Percentiles rank a stretch among this genome's conserved stretches.
Conservation (phyloP, 1,284 basidiomycete genomes). For the Rhodotorula glutinis region DNA sequence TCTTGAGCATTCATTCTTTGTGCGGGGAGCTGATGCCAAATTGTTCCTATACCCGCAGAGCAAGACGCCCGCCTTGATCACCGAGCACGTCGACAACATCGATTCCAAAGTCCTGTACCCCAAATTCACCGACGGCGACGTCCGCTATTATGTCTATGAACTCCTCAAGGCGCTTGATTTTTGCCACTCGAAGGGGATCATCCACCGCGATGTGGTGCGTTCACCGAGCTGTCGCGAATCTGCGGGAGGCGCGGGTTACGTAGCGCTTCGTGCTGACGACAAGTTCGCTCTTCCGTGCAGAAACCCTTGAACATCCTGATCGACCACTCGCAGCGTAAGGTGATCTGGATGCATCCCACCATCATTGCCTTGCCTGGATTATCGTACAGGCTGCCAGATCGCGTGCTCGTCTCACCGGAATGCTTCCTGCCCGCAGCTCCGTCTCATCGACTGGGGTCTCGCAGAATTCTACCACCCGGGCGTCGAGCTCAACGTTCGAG, state of each 20-base stretch:
- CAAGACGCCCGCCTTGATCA: conserved; percentile 94
- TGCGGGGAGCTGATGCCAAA: conserved; percentile 50
- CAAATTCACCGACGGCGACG: conserved; percentile 92
- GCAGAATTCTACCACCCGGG: conserved; percentile 98
- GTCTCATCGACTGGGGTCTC: conserved; percentile 97
- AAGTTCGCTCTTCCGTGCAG: neutral
- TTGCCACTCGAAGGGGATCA: conserved; percentile 97
- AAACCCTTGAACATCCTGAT: conserved; percentile 99
- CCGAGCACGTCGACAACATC: conserved; percentile 81
- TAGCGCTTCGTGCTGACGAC: too few relatives aligned
- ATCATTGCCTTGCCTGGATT: too few relatives aligned
- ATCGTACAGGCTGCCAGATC: too few relatives aligned
- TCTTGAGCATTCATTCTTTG: too few relatives aligned
- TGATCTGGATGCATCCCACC: conserved; percentile 46
- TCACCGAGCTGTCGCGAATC: too few relatives aligned
- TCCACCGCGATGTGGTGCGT: conserved; percentile 78
- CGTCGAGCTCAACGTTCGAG: conserved; percentile 90
- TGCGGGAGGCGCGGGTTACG: too few relatives aligned
- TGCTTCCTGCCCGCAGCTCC: conserved; percentile 57
- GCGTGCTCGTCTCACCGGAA: neutral
- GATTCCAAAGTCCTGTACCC: conserved; percentile 93
- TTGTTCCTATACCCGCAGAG: conserved; percentile 53
- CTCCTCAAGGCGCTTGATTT: conserved; percentile 96
- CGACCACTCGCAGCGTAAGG: conserved; percentile 93
- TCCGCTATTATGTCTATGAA: conserved; percentile 94